Evolutionary conservation across 2,329 filamentous ascomycete genomes (phyloP).

Genomic region (Coniochaeta sp.): DNA sequence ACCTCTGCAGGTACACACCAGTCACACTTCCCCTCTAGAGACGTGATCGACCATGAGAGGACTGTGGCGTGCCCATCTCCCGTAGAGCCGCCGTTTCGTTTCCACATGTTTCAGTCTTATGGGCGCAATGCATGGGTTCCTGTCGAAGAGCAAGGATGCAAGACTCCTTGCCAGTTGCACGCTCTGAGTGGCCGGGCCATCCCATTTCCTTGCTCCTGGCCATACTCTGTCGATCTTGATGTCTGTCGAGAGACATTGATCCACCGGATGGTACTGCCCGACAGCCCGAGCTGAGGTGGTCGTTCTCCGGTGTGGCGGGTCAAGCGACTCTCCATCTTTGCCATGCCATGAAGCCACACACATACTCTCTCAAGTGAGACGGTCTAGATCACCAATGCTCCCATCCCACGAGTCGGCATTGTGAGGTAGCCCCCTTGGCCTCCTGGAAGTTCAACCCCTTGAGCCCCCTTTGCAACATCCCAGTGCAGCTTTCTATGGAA

Average conservation of each 20-base stretch:
- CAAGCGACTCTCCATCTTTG: background rate
- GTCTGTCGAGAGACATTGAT: background rate
- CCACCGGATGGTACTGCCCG: background rate
- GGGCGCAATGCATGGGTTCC: background rate
- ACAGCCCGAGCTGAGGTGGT: background rate
- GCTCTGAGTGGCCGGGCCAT: background rate
- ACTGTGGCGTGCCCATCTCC: background rate
- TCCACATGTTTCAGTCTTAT: background rate
- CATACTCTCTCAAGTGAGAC: background rate
- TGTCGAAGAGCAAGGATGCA: background rate
- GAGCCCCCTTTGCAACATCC: background rate
- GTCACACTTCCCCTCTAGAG: background rate
- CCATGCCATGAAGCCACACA: background rate
- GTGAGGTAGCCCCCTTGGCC: background rate
- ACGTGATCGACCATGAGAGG: background rate
- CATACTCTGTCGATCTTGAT: background rate
- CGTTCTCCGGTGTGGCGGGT: background rate
- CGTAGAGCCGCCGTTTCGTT: slow-evolving; percentile 1
- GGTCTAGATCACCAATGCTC: background rate
- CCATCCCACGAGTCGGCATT: background rate
- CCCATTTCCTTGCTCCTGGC: slow-evolving; percentile 6
- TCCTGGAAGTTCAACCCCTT: background rate
- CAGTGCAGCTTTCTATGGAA: background rate
- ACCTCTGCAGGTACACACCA: background rate
- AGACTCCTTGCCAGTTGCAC: background rate